Base-by-base conservation (phyloP, 495 filamentous ascomycete species). In the Talaromyces thailandensis region DNA sequence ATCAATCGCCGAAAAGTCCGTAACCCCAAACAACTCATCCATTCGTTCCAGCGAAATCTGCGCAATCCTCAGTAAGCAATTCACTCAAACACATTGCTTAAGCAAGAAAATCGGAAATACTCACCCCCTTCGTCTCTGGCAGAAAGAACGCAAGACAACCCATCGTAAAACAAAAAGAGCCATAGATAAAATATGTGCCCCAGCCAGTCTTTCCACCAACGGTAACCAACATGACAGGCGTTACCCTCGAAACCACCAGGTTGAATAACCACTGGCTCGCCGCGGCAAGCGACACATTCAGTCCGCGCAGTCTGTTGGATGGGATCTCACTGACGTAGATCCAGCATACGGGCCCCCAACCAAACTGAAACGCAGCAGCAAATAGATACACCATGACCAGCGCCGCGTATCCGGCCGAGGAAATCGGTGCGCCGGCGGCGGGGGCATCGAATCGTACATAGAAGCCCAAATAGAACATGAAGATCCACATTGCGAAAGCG, bases 381-480 rank as follows among this genome's bases (percentile, higher is more conserved):
- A 90, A 90, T 51, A 90, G 72, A 70, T 87, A 91, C 61, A 91
- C 86, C 70, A 82, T 88, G 31, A 88, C 82, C 4, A 90, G 77
- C 0, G 87, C 87, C 58, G 89, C 74, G 68, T 89, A 89, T 5
- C 87, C 87, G 14, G 83, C 81, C 0, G 79, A 75, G 6, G 83
- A 79, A 45, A 87, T 82, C 9, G 74, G 64, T 7, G 64, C 63
- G 16, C 79, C 84, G 5, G 71, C 58, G 21, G 77, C 67, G 0
- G 88, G 89, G 0, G 88, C 88, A 18, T 84, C 75, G 64, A 91
- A 84, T 60, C 88, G 86, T 6, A 90, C 79, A 68, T 93, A 90
- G n/a, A 93, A 75, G 11, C 89, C 89, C 63, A 93, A 87, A 69
- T 92, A 90, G 66, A 89, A 83, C 86, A 91, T 92, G 64, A 81